Conservation (phyloP, 2,329 filamentous ascomycete genomes). For the Ophiocordyceps australis region DNA sequence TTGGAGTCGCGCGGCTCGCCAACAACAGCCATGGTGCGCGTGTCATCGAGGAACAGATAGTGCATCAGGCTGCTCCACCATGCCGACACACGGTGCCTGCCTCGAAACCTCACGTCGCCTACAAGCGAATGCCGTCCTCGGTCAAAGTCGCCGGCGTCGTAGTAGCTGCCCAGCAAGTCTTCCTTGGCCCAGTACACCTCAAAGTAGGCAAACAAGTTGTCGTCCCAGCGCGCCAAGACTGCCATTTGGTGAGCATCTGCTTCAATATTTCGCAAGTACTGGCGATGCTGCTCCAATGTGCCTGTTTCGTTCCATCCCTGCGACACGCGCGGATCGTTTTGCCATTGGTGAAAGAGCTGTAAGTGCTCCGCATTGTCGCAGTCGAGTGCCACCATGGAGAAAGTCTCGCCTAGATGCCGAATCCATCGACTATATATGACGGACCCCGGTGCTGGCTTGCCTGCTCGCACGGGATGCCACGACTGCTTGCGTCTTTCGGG, state of each 20-base stretch:
- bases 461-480: conserved; percentile 52
- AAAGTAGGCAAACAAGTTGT: conserved; percentile 57
- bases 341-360: conserved; percentile 58
- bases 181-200: conserved; percentile 64
- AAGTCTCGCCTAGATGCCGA: conserved; percentile 56
- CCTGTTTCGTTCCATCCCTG: conserved; percentile 69
- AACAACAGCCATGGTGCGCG: conserved; percentile 35
- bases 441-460: conserved; percentile 52
- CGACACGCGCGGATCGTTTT: conserved; percentile 68
- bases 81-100: conserved; percentile 39
- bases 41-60: conserved; percentile 43
- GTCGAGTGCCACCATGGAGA: conserved; percentile 61
- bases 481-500: conserved; percentile 27
- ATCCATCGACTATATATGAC: conserved; percentile 66
- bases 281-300: conserved; percentile 53
- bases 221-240: conserved; percentile 54
- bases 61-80: conserved; percentile 47
- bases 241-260: conserved; percentile 55
- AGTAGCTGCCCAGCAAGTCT: conserved; percentile 37
- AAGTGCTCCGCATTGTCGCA: conserved; percentile 46
- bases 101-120: conserved; percentile 39
- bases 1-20: conserved; percentile 60
- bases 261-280: conserved; percentile 51
- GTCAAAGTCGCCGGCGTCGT: conserved; percentile 35
- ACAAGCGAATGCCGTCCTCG: conserved; percentile 40